Conservation (phyloP, 176 grass and related monocot species). For the Puya raimondii region DNA sequence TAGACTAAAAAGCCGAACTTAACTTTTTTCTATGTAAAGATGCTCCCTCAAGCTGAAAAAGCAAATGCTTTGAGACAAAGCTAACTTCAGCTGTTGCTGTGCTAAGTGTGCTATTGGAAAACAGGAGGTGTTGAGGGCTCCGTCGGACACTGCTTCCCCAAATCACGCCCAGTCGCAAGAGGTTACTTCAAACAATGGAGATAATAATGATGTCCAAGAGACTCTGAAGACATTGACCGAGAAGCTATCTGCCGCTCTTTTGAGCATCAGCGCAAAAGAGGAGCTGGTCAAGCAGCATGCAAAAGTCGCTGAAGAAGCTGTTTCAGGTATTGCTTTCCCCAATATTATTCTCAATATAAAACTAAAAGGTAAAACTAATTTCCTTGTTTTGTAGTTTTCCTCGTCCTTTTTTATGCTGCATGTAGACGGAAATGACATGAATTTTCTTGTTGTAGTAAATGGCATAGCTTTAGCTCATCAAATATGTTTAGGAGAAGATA, state of each 20-base stretch:
- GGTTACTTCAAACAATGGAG: slow-evolving; percentile 32
- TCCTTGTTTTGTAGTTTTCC: background rate
- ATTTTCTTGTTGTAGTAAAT: too few relatives aligned
- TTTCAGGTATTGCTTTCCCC: slow-evolving; percentile 41
- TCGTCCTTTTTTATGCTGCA: background rate
- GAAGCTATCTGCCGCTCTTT: slow-evolving; percentile 73
- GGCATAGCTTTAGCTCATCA: too few relatives aligned
- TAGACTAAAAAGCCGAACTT: too few relatives aligned
- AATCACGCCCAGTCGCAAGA: slow-evolving; percentile 41
- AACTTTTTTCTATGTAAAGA: too few relatives aligned
- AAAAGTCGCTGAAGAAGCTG: slow-evolving; percentile 96
- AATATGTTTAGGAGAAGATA: too few relatives aligned
- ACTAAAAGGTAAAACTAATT: slow-evolving; percentile 1
- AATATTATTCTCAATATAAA: slow-evolving; percentile 2
- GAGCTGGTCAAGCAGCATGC: slow-evolving; percentile 90
- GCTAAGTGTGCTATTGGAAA: slow-evolving; percentile 7
- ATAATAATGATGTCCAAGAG: slow-evolving; percentile 34
- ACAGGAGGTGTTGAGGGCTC: slow-evolving; percentile 33
- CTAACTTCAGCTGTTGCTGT: slow-evolving; percentile 1
- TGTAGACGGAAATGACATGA: too few relatives aligned
- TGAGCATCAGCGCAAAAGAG: slow-evolving; percentile 77
- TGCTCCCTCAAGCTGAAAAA: too few relatives aligned
- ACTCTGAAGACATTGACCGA: slow-evolving; percentile 73
- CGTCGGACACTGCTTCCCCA: slow-evolving; percentile 28
- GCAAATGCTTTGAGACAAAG: background rate